Base-by-base conservation (phyloP, 176 grass and related monocot genomes). In the Bolboschoenus planiculmis region DNA sequence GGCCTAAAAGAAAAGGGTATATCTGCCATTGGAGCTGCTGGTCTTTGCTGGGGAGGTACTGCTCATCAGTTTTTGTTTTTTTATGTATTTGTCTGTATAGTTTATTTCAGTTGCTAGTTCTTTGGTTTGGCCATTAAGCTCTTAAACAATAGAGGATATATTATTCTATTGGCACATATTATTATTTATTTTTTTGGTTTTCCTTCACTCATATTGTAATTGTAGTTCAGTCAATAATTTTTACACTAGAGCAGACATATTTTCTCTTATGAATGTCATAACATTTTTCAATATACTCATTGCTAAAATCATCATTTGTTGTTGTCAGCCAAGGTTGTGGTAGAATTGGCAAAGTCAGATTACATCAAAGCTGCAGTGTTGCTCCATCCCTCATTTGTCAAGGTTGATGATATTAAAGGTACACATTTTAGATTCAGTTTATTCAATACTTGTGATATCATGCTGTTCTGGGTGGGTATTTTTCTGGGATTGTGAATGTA, bases 31-130 rank as follows among this genome's bases (percentile, higher is more conserved):
- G 87, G 87, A 56, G 87, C 83, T 78, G 87, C 87, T 63, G 87
- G 87, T 42, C 85, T 85, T 89, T 89, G 87, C 78, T 89, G 87
- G 87, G 87, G 87, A 71, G 87, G 87, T 89, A 64, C 27, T 39
- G 8, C 18, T 67, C 24, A 75, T 48, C 5, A 30, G 16, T 75
- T 75, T 31, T 43, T 27, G 10, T 61, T 60, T 27, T 44, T 36
- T 60, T 81, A 60, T 58, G 20, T 40, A 24, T 39, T 81, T 81
- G 0, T 40, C 8, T 10, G 3, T 58, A 61, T 61, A 10, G 15
- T 21, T 81, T 60, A 37, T 13, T 58, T 42, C 26, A n/a, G 18
- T 43, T 74, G 36, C 3, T 61, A 24, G 26, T 18, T 48, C n/a
- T 67, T 54, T 33, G 4, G 3, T 1, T 40, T 80, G n/a, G 48